phyloP scores from a whole-genome alignment of 306 rosid genomes.

The Sindora glabra region DNA sequence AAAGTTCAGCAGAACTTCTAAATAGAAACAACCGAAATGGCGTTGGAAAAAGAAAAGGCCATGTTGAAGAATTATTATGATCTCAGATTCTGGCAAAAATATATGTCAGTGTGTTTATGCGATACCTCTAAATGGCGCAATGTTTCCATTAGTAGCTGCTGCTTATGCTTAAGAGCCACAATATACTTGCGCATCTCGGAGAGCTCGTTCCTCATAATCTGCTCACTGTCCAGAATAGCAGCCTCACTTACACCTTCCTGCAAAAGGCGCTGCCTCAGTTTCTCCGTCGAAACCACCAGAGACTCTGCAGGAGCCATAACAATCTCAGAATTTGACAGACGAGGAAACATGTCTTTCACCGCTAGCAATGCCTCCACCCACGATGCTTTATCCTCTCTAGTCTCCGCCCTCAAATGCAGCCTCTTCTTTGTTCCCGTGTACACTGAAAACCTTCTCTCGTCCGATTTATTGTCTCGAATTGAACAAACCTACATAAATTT shows the following conservation, averaged over 20 bases:
- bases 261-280: slow-evolving; percentile 43
- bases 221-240: slow-evolving; percentile 60
- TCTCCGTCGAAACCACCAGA: slow-evolving; percentile 42
- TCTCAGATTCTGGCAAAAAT: too few species aligned
- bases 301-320: slow-evolving; percentile 53
- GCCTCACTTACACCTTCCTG: slow-evolving; percentile 57
- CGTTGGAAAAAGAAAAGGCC: not conserved
- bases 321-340: slow-evolving; percentile 57
- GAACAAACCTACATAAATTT: slow-evolving; percentile 32
- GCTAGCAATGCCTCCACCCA: slow-evolving; percentile 43
- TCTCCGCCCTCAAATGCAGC: slow-evolving; percentile 44
- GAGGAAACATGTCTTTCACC: slow-evolving; percentile 63
- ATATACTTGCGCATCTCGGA: slow-evolving; percentile 51
- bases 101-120: not conserved
- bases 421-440: slow-evolving; percentile 47
- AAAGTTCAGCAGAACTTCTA: not conserved
- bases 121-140: slow-evolving; percentile 83
- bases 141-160: slow-evolving; percentile 56
- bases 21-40: not conserved
- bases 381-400: slow-evolving; percentile 24
- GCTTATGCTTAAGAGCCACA: slow-evolving; percentile 73
- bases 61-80: slow-evolving; percentile 1
- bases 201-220: slow-evolving; percentile 63
- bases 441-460: slow-evolving; percentile 35
- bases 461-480: slow-evolving; percentile 28